A percentile compares a stretch with the other conserved stretches of the same genome.
Evolutionary conservation across 352 stramenopile species (phyloP).

Genomic region (Poterioochromonas sp.): DNA sequence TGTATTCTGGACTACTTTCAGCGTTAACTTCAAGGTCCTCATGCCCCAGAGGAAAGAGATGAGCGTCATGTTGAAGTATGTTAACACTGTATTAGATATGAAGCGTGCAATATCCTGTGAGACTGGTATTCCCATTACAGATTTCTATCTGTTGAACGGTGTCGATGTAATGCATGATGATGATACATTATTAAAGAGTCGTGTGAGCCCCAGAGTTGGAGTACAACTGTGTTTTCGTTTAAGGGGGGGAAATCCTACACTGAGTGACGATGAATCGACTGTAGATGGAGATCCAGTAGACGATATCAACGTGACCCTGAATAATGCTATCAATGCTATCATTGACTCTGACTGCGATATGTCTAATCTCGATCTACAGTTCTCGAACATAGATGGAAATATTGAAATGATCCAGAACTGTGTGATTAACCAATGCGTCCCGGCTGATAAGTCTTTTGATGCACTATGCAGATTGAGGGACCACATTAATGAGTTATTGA

Average conservation of each 20-base stretch:
- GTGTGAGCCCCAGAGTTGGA: slow-evolving; percentile 8
- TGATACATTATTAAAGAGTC: slow-evolving; percentile 24
- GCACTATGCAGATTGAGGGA: slow-evolving; percentile 24
- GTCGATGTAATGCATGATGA: slow-evolving; percentile 9
- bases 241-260: slow-evolving; percentile 22
- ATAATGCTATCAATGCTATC: slow-evolving; percentile 9
- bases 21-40: slow-evolving; percentile 17
- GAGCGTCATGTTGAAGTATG: slow-evolving; percentile 15
- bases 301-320: slow-evolving; percentile 6
- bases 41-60: slow-evolving; percentile 20
- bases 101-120: slow-evolving; percentile 8
- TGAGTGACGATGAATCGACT: slow-evolving; percentile 13
- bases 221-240: slow-evolving; percentile 24
- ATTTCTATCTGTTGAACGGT: slow-evolving; percentile 25
- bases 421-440: slow-evolving; percentile 6
- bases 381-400: slow-evolving; percentile 21
- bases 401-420: slow-evolving; percentile 25
- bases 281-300: slow-evolving; percentile 9
- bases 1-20: slow-evolving; percentile 16
- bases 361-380: slow-evolving; percentile 19
- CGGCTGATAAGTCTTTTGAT: slow-evolving; percentile 15
- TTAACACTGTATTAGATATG: slow-evolving; percentile 6
- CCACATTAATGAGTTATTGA: slow-evolving; percentile 30
- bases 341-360: slow-evolving; percentile 20
- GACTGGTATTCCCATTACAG: slow-evolving; percentile 21